Evolutionary conservation across 495 filamentous ascomycete genomes (phyloP).

Genomic region (Aspergillus panamensis): DNA sequence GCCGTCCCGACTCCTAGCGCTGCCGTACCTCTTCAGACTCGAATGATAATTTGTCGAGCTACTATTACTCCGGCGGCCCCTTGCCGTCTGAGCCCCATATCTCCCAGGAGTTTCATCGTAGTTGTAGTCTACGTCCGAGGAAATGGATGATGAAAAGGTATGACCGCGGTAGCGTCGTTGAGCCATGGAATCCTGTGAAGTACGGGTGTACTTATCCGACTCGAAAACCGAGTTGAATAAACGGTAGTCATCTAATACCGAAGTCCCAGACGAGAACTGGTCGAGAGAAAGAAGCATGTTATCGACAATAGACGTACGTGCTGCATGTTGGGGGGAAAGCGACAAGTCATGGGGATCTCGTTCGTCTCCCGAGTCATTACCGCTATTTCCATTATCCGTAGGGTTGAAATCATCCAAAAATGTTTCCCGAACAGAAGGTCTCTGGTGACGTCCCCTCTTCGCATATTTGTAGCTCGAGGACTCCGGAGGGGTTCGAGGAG

Average conservation of each 20-base stretch:
- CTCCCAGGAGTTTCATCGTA: constrained; percentile 62
- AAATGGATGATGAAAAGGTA: constrained; percentile 64
- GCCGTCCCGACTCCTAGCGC: constrained; percentile 48
- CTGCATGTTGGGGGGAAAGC: constrained; percentile 67
- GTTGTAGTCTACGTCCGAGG: constrained; percentile 70
- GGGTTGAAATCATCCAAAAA: constrained; percentile 49
- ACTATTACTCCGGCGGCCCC: constrained; percentile 74
- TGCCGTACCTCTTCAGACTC: constrained; percentile 61
- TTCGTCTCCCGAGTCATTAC: constrained; percentile 43
- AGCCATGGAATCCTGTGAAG: constrained; percentile 27
- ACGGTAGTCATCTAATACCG: constrained; percentile 40
- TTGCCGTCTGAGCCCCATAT: constrained; percentile 51
- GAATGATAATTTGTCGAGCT: constrained; percentile 65
- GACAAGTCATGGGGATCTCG: constrained; percentile 89
- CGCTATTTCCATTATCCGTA: constrained; percentile 39
- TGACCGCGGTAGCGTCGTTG: constrained; percentile 53
- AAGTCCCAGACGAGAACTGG: constrained; percentile 58
- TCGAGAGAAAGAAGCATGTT: constrained; percentile 91
- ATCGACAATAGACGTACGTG: constrained; percentile 82
- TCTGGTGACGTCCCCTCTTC: constrained; percentile 30
- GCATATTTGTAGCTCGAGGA: constrained; percentile 30
- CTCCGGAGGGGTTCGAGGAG: constrained; percentile 47
- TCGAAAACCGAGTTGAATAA: constrained; percentile 43
- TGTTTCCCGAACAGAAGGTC: constrained; percentile 46
- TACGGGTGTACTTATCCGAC: constrained; percentile 24